Evolutionary conservation across 768 basidiomycete genomes (phyloP).

Genomic region (Pulveroboletus sp.): DNA sequence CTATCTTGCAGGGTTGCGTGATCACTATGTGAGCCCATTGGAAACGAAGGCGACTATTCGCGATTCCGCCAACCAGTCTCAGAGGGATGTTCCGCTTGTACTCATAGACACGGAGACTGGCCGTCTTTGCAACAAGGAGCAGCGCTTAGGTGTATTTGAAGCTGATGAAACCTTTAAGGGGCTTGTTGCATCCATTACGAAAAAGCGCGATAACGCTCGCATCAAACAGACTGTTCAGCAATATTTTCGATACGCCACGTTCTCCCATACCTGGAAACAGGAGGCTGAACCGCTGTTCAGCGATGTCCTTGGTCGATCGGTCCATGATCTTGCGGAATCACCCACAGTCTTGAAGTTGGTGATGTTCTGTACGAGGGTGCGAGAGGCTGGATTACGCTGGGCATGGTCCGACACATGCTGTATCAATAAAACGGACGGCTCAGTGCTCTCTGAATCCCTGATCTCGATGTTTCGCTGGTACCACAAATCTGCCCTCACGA

Average conservation of each 20-base stretch:
- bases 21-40: background rate
- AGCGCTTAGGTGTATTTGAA: background rate
- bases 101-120: constrained; percentile 1
- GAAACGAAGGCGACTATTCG: background rate
- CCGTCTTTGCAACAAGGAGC: background rate
- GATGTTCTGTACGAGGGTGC: background rate
- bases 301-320: background rate
- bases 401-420: constrained; percentile 14
- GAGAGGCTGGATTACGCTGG: constrained; percentile 1
- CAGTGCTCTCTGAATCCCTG: background rate
- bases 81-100: background rate
- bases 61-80: background rate
- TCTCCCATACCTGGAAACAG: constrained; percentile 9
- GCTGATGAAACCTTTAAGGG: background rate
- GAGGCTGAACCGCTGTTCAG: background rate
- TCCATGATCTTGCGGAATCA: background rate
- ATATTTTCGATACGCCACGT: constrained; percentile 1
- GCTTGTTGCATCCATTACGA: background rate
- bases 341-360: background rate
- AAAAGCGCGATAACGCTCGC: background rate
- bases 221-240: background rate
- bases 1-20: background rate
- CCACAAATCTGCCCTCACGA: background rate
- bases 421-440: constrained; percentile 7
- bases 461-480: background rate